Percentiles rank a stretch among this genome's conserved stretches.
These are phyloP conservation scores for Citrullus amarus DNA, from an alignment of 306 rosid species.

Conservation along the genomic window DNA sequence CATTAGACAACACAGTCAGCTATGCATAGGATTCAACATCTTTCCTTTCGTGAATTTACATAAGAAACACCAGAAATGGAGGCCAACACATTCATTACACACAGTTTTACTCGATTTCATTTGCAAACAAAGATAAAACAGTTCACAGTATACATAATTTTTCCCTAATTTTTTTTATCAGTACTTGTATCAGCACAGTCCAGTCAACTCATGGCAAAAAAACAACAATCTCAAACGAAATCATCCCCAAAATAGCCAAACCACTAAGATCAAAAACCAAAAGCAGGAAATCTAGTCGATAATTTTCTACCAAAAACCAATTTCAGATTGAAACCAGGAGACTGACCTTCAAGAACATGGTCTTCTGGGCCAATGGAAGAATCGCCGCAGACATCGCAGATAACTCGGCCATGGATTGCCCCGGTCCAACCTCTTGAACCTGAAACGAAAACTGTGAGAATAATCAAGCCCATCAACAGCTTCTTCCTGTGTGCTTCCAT, in stretches of 20 bases:
- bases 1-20: neutral
- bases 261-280: neutral
- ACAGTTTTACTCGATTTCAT: neutral
- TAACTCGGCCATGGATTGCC: slow-evolving; percentile 87
- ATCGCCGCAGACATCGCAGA: slow-evolving; percentile 88
- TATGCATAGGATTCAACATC: neutral
- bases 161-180: neutral
- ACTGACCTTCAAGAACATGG: slow-evolving; percentile 67
- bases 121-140: neutral
- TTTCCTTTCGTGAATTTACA: neutral
- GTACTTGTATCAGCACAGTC: neutral
- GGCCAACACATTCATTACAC: neutral
- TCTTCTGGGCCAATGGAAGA: slow-evolving; percentile 89
- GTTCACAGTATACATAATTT: neutral
- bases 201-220: neutral
- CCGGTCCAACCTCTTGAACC: slow-evolving; percentile 78
- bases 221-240: neutral
- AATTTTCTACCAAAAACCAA: neutral
- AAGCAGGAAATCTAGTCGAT: neutral
- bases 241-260: neutral
- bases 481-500: slow-evolving; percentile 33
- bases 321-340: neutral
- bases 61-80: neutral
- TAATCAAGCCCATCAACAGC: slow-evolving; percentile 23
- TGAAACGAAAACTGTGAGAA: slow-evolving; percentile 21